Conservation (phyloP, 208 protist genomes). For the Trichomonas tenax region DNA sequence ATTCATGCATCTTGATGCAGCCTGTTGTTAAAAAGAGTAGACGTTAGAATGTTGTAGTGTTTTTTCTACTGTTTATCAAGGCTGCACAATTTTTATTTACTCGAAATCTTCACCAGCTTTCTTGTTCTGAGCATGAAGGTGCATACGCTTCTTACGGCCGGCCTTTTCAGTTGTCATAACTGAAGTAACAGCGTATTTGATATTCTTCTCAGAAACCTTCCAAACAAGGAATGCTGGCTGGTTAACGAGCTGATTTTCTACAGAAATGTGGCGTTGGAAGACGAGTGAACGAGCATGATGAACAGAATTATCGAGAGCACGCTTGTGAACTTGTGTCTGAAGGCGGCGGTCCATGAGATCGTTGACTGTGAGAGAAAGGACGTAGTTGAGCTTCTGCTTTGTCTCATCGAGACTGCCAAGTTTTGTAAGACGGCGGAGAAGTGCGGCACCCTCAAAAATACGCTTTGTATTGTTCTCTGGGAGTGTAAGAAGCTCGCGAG, state of each 20-base stretch:
- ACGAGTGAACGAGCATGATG: slow-evolving; percentile 98
- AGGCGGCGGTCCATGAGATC: slow-evolving; percentile 98
- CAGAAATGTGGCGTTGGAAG: slow-evolving; percentile 86
- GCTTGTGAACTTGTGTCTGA: slow-evolving; percentile 94
- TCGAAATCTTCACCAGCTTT: neutral
- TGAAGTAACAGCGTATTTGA: neutral
- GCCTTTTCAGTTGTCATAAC: neutral
- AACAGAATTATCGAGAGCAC: slow-evolving; percentile 92
- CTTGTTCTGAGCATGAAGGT: neutral
- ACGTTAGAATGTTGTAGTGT: no score
- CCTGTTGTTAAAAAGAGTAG: no score
- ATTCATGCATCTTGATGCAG: no score
- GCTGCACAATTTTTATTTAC: no score
- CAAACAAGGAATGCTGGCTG: slow-evolving; percentile 20
- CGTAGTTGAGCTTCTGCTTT: slow-evolving; percentile 98
- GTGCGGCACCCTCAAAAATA: slow-evolving; percentile 88
- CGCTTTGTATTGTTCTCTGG: slow-evolving; percentile 83
- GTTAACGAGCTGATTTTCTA: neutral
- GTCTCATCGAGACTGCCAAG: slow-evolving; percentile 90
- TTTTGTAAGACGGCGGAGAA: slow-evolving; percentile 92
- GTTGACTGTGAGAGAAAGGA: slow-evolving; percentile 87
- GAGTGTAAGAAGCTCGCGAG: slow-evolving; percentile 94
- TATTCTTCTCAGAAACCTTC: neutral
- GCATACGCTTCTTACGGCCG: neutral
- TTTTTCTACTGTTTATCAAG: no score